These are phyloP conservation scores for Yamadazyma pseudoaaseri DNA, from an alignment of 1,139 yeast species.

Conservation along the genomic window DNA sequence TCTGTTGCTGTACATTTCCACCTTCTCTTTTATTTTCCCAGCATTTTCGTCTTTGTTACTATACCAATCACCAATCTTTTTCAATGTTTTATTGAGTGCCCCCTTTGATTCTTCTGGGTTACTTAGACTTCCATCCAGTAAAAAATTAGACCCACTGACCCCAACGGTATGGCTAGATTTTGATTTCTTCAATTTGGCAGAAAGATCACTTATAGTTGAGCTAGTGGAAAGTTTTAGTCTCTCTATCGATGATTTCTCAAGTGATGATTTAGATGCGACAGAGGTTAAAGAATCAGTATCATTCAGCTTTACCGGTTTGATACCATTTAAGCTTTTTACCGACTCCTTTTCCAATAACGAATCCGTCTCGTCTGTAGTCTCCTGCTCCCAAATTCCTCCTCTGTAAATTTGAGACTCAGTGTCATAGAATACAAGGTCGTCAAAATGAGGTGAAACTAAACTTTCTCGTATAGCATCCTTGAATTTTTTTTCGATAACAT, in stretches of 20 bases:
- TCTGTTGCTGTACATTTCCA: slow-evolving; percentile 62
- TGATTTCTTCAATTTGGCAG: slow-evolving; percentile 31
- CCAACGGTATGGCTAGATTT: slow-evolving; percentile 28
- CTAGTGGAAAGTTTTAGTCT: slow-evolving; percentile 22
- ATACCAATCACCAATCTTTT: slow-evolving; percentile 72
- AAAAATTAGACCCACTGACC: slow-evolving; percentile 25
- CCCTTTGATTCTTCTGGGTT: slow-evolving; percentile 10
- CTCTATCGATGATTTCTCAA: slow-evolving; percentile 4
- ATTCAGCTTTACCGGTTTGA: background rate
- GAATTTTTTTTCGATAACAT: slow-evolving; percentile 73
- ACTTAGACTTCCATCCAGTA: slow-evolving; percentile 22
- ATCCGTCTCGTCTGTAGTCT: slow-evolving; percentile 3
- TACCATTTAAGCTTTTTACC: background rate
- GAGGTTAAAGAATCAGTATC: slow-evolving; percentile 3
- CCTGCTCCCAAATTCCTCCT: slow-evolving; percentile 88
- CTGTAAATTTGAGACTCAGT: slow-evolving; percentile 69
- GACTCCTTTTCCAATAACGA: slow-evolving; percentile 1
- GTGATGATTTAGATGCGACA: slow-evolving; percentile 3
- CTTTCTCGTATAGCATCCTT: slow-evolving; percentile 79
- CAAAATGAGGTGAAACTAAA: slow-evolving; percentile 83
- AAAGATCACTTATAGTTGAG: slow-evolving; percentile 34
- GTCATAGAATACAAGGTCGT: slow-evolving; percentile 72
- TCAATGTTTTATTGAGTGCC: slow-evolving; percentile 24
- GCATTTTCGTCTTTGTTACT: slow-evolving; percentile 8
- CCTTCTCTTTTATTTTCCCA: slow-evolving; percentile 5